Percentiles rank a stretch among this genome's conserved stretches.
phyloP scores from a whole-genome alignment of 1,284 basidiomycete species.

The Ganoderma leucocontextum region DNA sequence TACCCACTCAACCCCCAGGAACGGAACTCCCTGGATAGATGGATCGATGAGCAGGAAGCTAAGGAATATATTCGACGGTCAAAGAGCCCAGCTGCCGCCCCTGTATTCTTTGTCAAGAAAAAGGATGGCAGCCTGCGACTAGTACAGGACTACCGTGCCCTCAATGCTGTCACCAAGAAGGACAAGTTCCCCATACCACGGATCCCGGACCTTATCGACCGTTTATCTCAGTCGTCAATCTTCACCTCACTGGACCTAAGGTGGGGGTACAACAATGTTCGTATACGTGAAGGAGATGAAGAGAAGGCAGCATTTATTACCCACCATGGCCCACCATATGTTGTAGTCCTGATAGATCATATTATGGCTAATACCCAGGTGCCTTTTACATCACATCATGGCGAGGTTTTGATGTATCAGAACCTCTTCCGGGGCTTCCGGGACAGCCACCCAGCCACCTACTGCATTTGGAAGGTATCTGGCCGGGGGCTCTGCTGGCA shows the following conservation, averaged over 20 bases:
- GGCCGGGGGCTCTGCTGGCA: no score
- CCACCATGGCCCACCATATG: no score
- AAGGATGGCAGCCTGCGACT: conserved; percentile 40
- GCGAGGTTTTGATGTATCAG: no score
- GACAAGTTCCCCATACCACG: conserved; percentile 19
- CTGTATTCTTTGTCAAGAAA: conserved; percentile 50
- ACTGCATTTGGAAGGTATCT: no score
- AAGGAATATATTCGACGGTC: conserved; percentile 9
- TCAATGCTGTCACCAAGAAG: conserved; percentile 40
- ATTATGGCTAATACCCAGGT: no score
- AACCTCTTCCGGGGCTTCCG: no score
- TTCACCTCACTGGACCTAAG: conserved; percentile 20
- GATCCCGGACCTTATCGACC: conserved; percentile 10
- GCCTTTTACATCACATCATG: no score
- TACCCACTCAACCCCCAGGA: conserved; percentile 39
- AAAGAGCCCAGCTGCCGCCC: conserved; percentile 35
- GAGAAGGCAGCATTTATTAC: conserved; percentile 26
- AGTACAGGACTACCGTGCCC: conserved; percentile 39
- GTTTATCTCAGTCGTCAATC: conserved; percentile 5
- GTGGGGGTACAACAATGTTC: conserved; percentile 22
- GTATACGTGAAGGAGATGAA: conserved; percentile 24
- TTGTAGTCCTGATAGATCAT: no score
- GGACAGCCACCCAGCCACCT: no score
- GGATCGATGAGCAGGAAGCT: conserved; percentile 9
- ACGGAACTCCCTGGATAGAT: conserved; percentile 23